Evolutionary conservation across 2,329 filamentous ascomycete species (phyloP), one percentile per base, ranked within the genome.

Genomic region (Hymenoscyphus infarciens): DNA sequence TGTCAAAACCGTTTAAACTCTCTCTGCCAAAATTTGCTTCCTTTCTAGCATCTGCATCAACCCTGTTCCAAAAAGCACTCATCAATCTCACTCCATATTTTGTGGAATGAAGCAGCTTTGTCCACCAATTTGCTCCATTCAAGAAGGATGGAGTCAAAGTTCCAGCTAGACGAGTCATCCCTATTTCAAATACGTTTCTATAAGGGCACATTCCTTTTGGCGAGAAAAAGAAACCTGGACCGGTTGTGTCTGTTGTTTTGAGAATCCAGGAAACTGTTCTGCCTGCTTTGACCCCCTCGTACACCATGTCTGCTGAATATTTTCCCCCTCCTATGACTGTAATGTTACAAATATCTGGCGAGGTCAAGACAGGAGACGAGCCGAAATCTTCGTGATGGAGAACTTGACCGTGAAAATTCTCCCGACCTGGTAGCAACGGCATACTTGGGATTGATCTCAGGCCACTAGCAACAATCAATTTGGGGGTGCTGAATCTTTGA

Each of bases 231-330:
- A 69, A 71, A 22, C 68, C 73, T 31, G 74, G 69, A 25, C 74
- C 75, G 8, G 70, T 69, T 8, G 68, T 69, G 52, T 74, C 72
- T 29, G 68, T 67, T 42, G 69, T 68, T 58, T 72, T 70, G 59
- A 76, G 71, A 55, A 77, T 70, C 76, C 76, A 78, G 16, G 66
- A 70, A 2, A 77, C 74, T 0, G 55, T 68, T 56, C 75, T 75
- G 16, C 69, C 70, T 1, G 69, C 70, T 64, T 75, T 76, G 29
- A 69, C 70, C 8, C 67, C 64, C 42, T 73, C 71, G 60, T 77
- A 78, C 1, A 74, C 72, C 67, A 77, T 73, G 63, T 77, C 76
- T 19, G 74, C 75, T 5, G 75, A 69, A 7, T 76, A 78, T 56
- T 77, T 77, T 13, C 70, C 74, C 3, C 68, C 76, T 15, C 76